Conservation (phyloP, 2,329 filamentous ascomycete genomes). For the Penicillium hordei region DNA sequence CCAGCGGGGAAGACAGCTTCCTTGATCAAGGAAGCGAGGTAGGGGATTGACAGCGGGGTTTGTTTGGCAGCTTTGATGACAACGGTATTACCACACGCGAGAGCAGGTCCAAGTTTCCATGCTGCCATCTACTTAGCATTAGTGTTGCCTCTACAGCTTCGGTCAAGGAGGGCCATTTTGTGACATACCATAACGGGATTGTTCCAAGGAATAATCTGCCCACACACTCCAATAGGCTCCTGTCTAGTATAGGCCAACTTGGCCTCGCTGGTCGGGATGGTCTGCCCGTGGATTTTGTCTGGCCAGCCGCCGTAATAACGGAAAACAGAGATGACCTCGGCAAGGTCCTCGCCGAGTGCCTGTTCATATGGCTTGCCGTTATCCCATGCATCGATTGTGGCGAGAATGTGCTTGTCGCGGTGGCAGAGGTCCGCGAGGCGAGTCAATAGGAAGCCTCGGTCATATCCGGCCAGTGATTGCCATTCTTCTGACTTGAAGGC, state of each 20-base stretch:
- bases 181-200: conserved; percentile 1
- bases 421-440: neutral
- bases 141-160: neutral
- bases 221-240: conserved; percentile 3
- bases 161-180: too few relatives aligned
- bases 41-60: conserved; percentile 8
- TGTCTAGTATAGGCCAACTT: conserved; percentile 8
- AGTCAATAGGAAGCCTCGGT: neutral
- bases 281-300: conserved; percentile 93
- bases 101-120: conserved; percentile 8
- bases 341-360: conserved; percentile 3
- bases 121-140: conserved; percentile 2
- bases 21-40: conserved; percentile 19
- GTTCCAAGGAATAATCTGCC: conserved; percentile 10
- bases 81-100: conserved; percentile 12
- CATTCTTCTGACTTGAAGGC: conserved; percentile 4
- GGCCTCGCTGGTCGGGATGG: conserved; percentile 49
- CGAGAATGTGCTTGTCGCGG: conserved; percentile 13
- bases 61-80: conserved; percentile 10
- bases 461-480: neutral
- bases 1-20: conserved; percentile 26
- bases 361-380: conserved; percentile 3
- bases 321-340: conserved; percentile 11
- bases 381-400: conserved; percentile 4
- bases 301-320: conserved; percentile 83